A percentile compares a stretch with the other conserved stretches of the same genome.
Conservation (phyloP, 192 early-diverging fungal genomes). For the Gigaspora rosea region DNA sequence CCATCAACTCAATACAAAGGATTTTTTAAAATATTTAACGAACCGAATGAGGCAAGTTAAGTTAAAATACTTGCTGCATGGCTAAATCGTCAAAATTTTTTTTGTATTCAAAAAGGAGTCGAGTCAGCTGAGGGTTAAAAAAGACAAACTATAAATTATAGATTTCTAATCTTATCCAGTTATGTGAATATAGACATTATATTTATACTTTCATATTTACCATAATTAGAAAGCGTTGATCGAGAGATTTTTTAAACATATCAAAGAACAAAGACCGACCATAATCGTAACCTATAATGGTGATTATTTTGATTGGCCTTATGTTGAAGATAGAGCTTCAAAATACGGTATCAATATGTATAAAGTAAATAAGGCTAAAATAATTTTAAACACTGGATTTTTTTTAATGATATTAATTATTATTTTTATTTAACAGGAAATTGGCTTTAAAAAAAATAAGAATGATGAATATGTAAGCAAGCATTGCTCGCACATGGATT, state of each 20-base stretch:
- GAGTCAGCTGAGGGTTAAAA: too few species aligned
- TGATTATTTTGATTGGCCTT: constrained; percentile 99
- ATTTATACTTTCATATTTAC: not conserved
- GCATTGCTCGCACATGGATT: constrained; percentile 93
- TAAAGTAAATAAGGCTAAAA: constrained; percentile 47
- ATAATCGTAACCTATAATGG: constrained; percentile 98
- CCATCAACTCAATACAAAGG: constrained; percentile 95
- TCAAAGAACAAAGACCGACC: constrained; percentile 77
- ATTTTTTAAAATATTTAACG: constrained; percentile 97
- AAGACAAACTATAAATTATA: too few species aligned
- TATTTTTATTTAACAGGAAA: constrained; percentile 59
- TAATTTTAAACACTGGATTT: constrained; percentile 1
- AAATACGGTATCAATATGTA: constrained; percentile 85
- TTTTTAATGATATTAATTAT: not conserved
- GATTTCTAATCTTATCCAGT: too few species aligned
- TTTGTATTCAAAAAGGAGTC: too few species aligned
- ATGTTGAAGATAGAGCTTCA: constrained; percentile 82
- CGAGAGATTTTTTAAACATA: constrained; percentile 88
- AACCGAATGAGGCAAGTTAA: constrained; percentile 75
- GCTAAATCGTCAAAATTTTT: not conserved
- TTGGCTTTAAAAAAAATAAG: constrained; percentile 77
- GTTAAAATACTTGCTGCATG: not conserved
- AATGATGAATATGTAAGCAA: constrained; percentile 86
- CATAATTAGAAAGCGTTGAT: constrained; percentile 1
- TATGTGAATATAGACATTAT: too few species aligned